A percentile compares a stretch with the other conserved stretches of the same genome.
Conservation (phyloP, 768 basidiomycete species). For the Leccinum boreale region DNA sequence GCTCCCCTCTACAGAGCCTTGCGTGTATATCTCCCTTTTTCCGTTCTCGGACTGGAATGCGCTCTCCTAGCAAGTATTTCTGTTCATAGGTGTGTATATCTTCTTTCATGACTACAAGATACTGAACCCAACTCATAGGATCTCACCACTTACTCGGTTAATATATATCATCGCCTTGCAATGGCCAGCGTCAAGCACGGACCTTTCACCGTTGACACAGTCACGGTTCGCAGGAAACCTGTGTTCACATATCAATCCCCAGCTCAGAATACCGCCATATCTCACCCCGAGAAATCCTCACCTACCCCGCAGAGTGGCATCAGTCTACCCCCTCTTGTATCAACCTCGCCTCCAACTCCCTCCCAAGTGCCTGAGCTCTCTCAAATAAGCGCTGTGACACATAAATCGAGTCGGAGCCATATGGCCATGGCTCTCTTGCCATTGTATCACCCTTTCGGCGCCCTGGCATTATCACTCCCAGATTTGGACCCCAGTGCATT, state of each 20-base stretch:
- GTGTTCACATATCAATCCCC: constrained; percentile 58
- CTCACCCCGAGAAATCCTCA: constrained; percentile 20
- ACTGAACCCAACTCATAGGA: constrained; percentile 9
- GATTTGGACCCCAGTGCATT: constrained; percentile 56
- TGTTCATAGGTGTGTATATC: constrained; percentile 20
- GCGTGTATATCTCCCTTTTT: constrained; percentile 14
- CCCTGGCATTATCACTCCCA: constrained; percentile 61
- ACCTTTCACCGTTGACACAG: constrained; percentile 7
- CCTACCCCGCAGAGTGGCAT: constrained; percentile 17
- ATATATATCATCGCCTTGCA: constrained; percentile 10
- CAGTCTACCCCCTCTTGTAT: constrained; percentile 6
- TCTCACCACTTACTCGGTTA: constrained; percentile 4
- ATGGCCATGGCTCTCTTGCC: constrained; percentile 49
- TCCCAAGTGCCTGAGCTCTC: constrained; percentile 12
- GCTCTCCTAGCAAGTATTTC: constrained; percentile 8
- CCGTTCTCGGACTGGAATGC: constrained; percentile 22
- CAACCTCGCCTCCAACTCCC: constrained; percentile 12
- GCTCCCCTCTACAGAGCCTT: constrained; percentile 4
- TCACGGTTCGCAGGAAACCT: constrained; percentile 53
- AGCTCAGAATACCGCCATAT: constrained; percentile 30
- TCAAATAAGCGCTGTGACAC: constrained; percentile 12
- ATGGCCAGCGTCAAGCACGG: constrained; percentile 25
- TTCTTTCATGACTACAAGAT: not conserved
- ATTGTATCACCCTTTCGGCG: constrained; percentile 65
- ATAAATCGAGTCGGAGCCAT: constrained; percentile 17